A percentile compares a stretch with the other conserved stretches of the same genome.
Conservation (phyloP, 345 rosid genomes). For the Eucalyptus erythrocorys region DNA sequence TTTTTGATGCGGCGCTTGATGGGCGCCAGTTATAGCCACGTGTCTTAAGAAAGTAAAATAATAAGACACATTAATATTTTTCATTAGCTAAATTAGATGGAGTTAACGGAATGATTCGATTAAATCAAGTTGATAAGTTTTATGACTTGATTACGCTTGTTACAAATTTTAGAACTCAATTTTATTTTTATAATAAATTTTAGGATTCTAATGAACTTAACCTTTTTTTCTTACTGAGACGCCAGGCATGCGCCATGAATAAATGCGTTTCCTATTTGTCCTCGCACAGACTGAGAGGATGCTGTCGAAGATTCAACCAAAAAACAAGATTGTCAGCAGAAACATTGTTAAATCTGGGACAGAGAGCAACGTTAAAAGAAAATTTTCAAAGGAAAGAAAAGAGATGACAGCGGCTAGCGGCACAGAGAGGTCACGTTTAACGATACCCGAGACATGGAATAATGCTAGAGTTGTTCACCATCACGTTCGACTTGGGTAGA, state of each 20-base stretch:
- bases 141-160: too few relatives aligned
- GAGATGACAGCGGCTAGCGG: neutral
- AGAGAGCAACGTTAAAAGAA: neutral
- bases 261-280: neutral
- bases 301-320: neutral
- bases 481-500: neutral
- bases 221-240: neutral
- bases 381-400: neutral
- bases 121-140: too few relatives aligned
- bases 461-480: neutral
- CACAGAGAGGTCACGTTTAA: neutral
- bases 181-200: too few relatives aligned
- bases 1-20: too few relatives aligned
- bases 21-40: too few relatives aligned
- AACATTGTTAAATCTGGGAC: neutral
- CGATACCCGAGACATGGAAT: neutral
- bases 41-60: too few relatives aligned
- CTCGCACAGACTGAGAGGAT: neutral
- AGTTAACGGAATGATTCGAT: too few relatives aligned
- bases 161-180: too few relatives aligned
- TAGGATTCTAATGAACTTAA: too few relatives aligned
- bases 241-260: neutral
- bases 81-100: accelerated
- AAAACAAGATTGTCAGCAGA: neutral
- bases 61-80: too few relatives aligned